Evolutionary conservation across 345 rosid genomes (phyloP).

Genomic region (Sonneratia caseolaris): DNA sequence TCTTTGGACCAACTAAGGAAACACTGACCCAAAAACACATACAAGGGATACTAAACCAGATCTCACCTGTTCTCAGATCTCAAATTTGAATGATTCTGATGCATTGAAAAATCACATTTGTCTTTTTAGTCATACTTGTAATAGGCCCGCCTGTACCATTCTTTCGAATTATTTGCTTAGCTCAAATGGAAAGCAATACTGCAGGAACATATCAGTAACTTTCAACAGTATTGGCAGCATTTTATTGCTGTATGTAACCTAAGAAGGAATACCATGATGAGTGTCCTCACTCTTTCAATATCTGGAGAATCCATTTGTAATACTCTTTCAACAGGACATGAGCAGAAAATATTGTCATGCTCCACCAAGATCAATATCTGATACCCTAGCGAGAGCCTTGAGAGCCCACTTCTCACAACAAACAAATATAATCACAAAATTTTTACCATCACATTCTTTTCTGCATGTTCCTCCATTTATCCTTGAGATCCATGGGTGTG

Average conservation of each 20-base stretch:
- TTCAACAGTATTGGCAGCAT: too few species aligned
- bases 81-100: too few species aligned
- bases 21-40: neutral
- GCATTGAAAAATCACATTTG: too few species aligned
- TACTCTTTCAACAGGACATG: neutral
- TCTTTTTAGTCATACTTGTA: too few species aligned
- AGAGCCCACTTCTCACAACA: neutral
- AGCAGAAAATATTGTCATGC: neutral
- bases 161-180: neutral
- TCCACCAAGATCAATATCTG: neutral
- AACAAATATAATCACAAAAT: neutral
- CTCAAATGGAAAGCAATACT: neutral
- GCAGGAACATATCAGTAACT: too few species aligned
- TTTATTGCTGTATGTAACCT: neutral
- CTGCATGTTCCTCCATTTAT: constrained; percentile 57
- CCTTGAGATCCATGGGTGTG: constrained; percentile 61
- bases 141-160: neutral
- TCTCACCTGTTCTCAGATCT: too few species aligned
- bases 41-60: neutral
- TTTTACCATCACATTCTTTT: neutral
- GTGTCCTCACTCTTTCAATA: neutral
- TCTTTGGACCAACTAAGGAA: too few species aligned
- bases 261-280: neutral
- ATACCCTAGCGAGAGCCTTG: neutral
- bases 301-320: neutral